A percentile compares a stretch with the other conserved stretches of the same genome.
These are phyloP conservation scores for Hordeum marinum DNA, from an alignment of 176 grass and related monocot species.

Conservation along the genomic window DNA sequence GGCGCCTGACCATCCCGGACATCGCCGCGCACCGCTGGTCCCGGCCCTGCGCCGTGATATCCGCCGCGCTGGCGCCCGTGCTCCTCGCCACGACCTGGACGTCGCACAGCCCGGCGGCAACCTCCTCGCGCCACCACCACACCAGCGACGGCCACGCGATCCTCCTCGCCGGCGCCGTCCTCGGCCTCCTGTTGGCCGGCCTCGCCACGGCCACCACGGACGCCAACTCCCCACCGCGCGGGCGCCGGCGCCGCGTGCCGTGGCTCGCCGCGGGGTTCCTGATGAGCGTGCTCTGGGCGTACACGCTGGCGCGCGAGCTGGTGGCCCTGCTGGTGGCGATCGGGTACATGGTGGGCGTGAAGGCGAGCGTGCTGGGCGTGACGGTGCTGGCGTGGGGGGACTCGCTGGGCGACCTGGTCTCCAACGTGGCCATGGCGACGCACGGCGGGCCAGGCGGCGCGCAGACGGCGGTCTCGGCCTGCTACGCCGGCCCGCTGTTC, in stretches of 20 bases:
- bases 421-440: constrained; percentile 67
- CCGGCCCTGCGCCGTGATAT: constrained; percentile 39
- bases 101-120: constrained; percentile 2
- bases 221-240: not conserved
- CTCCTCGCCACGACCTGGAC: constrained; percentile 52
- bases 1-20: constrained; percentile 80
- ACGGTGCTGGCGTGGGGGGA: constrained; percentile 91
- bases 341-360: constrained; percentile 63
- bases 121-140: not conserved
- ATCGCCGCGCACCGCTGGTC: constrained; percentile 62
- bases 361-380: constrained; percentile 60
- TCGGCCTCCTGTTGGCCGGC: constrained; percentile 20
- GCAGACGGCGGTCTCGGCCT: constrained; percentile 70
- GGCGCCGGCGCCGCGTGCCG: constrained; percentile 32
- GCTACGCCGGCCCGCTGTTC: constrained; percentile 81
- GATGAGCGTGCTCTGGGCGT: constrained; percentile 91
- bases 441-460: constrained; percentile 57
- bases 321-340: constrained; percentile 63
- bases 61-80: constrained; percentile 49
- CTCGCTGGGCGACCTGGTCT: constrained; percentile 79
- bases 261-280: constrained; percentile 72
- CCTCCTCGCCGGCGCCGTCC: not conserved
- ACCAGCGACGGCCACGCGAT: not conserved
- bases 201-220: constrained; percentile 39
- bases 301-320: constrained; percentile 73